Evolutionary conservation across 2,329 filamentous ascomycete species (phyloP).

Genomic region (Colletotrichum gigasporum): DNA sequence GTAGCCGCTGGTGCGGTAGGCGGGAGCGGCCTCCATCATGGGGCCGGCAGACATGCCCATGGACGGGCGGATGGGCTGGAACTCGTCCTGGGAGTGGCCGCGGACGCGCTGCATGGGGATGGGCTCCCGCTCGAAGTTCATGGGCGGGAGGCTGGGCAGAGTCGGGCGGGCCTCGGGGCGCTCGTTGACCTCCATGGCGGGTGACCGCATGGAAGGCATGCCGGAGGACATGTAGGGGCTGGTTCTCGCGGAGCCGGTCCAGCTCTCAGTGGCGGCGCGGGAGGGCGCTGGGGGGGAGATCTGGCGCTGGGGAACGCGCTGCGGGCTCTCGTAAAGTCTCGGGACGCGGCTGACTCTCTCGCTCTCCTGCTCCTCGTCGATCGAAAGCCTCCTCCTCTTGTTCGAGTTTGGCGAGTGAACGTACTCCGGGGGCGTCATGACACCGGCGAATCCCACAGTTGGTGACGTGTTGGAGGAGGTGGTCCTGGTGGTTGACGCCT

Average conservation of each 20-base stretch:
- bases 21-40: constrained; percentile 41
- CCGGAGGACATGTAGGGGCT: constrained; percentile 45
- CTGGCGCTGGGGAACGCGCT: constrained; percentile 41
- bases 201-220: constrained; percentile 42
- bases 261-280: constrained; percentile 43
- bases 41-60: constrained; percentile 39
- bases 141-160: constrained; percentile 52
- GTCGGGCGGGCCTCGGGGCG: constrained; percentile 46
- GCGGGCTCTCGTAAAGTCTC: constrained; percentile 53
- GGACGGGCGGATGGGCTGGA: constrained; percentile 41
- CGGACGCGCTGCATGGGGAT: constrained; percentile 43
- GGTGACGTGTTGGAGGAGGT: constrained; percentile 47
- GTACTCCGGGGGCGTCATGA: constrained; percentile 56
- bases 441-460: constrained; percentile 38
- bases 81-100: constrained; percentile 47
- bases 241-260: constrained; percentile 43
- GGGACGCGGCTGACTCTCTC: constrained; percentile 56
- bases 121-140: constrained; percentile 48
- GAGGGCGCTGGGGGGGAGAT: constrained; percentile 45
- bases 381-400: constrained; percentile 58
- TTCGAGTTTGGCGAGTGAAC: constrained; percentile 57
- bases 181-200: constrained; percentile 44
- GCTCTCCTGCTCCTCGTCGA: constrained; percentile 49
- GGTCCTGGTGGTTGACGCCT: constrained; percentile 40
- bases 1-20: constrained; percentile 46